phyloP scores from a whole-genome alignment of 768 basidiomycete species.

The Fistulinella prunicolor region DNA sequence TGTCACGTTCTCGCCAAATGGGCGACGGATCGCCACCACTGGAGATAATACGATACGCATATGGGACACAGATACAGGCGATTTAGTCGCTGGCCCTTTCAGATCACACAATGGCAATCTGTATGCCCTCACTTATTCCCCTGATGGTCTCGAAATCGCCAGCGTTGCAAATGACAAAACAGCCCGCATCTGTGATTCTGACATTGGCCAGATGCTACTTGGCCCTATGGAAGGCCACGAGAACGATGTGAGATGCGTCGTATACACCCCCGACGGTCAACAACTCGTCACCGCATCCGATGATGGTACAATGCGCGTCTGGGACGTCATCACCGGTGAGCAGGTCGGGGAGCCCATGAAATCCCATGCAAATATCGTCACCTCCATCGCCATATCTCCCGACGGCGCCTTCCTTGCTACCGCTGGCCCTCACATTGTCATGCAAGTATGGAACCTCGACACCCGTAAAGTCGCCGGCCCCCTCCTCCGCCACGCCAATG shows the following conservation, averaged over 20 bases:
- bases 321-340: constrained; percentile 27
- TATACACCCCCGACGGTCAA: constrained; percentile 30
- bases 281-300: constrained; percentile 27
- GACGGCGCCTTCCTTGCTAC: constrained; percentile 31
- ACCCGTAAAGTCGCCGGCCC: constrained; percentile 19
- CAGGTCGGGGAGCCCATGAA: constrained; percentile 31
- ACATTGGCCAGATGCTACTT: constrained; percentile 36
- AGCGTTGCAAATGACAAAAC: constrained; percentile 32
- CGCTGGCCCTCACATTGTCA: constrained; percentile 27
- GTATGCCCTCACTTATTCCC: constrained; percentile 38
- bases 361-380: constrained; percentile 28
- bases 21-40: constrained; percentile 31
- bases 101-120: constrained; percentile 31
- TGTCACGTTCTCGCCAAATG: constrained; percentile 33
- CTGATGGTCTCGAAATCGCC: constrained; percentile 31
- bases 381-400: constrained; percentile 32
- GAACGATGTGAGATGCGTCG: constrained; percentile 29
- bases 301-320: constrained; percentile 32
- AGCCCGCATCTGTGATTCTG: constrained; percentile 31
- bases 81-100: constrained; percentile 26
- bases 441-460: constrained; percentile 32
- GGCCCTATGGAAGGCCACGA: constrained; percentile 28
- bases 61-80: constrained; percentile 30
- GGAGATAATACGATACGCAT: constrained; percentile 32
- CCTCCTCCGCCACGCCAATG: constrained; percentile 27